Percentiles rank a stretch among this genome's conserved stretches.
Evolutionary conservation across 2,329 filamentous ascomycete genomes (phyloP).

Genomic region (Teratosphaeria epicoccoides): DNA sequence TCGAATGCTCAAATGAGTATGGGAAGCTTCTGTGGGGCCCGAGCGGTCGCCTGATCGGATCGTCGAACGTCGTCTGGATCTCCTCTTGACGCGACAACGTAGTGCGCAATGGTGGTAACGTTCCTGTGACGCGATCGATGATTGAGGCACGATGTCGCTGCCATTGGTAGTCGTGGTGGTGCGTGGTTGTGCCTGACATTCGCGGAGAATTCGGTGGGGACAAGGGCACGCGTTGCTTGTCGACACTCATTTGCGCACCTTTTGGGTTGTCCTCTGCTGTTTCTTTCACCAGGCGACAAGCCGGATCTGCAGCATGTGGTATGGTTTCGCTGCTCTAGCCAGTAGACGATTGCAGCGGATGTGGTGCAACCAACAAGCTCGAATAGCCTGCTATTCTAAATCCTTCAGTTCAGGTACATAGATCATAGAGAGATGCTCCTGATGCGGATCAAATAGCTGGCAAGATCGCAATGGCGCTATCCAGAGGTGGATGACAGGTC

Average conservation of each 20-base stretch:
- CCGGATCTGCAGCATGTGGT: background rate
- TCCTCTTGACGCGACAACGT: background rate
- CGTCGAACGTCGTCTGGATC: background rate
- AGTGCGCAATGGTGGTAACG: background rate
- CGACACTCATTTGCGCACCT: slow-evolving; percentile 6
- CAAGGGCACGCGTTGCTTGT: slow-evolving; percentile 30
- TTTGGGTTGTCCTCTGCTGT: background rate
- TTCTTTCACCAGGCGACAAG: background rate
- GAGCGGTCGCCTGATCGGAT: slow-evolving; percentile 24
- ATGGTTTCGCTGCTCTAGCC: background rate
- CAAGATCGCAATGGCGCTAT: background rate
- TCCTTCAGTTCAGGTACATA: background rate
- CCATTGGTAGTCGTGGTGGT: slow-evolving; percentile 34
- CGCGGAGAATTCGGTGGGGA: slow-evolving; percentile 42
- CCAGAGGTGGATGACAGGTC: background rate
- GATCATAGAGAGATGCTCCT: background rate
- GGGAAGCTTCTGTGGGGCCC: slow-evolving; percentile 36
- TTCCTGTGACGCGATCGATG: background rate
- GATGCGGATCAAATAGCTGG: background rate
- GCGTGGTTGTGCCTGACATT: slow-evolving; percentile 39
- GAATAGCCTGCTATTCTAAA: background rate
- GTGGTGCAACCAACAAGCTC: background rate
- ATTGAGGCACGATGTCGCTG: slow-evolving; percentile 22
- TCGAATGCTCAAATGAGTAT: slow-evolving; percentile 29
- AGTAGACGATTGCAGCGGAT: background rate